phyloP scores from a whole-genome alignment of 192 early-diverging fungal genomes.

The Backusella parvicylindrica region DNA sequence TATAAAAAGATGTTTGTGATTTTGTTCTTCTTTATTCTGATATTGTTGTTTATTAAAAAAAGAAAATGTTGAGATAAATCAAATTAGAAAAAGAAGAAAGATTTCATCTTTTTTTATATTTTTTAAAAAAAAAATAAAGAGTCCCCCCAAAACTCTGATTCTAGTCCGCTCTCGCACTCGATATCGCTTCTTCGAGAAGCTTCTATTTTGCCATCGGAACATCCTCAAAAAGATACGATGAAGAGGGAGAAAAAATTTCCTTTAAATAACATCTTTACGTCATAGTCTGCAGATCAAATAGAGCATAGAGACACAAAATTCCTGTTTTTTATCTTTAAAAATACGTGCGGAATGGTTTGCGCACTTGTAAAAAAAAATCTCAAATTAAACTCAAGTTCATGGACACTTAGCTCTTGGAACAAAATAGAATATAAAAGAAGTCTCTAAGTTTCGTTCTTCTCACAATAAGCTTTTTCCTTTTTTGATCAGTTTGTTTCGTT shows the following conservation, averaged over 20 bases:
- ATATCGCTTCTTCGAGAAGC: neutral
- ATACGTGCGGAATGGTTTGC: neutral
- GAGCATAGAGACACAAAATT: neutral
- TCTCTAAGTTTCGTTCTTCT: neutral
- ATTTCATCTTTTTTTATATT: too few relatives aligned
- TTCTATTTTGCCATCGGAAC: neutral
- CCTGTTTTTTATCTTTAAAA: neutral
- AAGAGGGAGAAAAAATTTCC: neutral
- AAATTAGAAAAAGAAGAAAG: neutral
- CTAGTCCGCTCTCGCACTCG: neutral
- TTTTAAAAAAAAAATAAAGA: neutral
- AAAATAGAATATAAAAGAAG: neutral
- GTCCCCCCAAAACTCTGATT: neutral
- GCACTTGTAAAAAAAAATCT: neutral
- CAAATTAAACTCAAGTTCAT: neutral
- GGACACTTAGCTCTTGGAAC: neutral
- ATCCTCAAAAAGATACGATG: neutral
- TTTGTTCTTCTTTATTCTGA: neutral
- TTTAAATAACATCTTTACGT: neutral
- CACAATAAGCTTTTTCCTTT: slow-evolving; percentile 2
- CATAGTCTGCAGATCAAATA: neutral
- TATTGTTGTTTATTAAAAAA: neutral
- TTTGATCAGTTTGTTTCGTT: neutral
- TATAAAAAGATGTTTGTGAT: neutral
- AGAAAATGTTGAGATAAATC: neutral